Conservation (phyloP, 352 stramenopile genomes). For the Phytopythium aichiense region DNA sequence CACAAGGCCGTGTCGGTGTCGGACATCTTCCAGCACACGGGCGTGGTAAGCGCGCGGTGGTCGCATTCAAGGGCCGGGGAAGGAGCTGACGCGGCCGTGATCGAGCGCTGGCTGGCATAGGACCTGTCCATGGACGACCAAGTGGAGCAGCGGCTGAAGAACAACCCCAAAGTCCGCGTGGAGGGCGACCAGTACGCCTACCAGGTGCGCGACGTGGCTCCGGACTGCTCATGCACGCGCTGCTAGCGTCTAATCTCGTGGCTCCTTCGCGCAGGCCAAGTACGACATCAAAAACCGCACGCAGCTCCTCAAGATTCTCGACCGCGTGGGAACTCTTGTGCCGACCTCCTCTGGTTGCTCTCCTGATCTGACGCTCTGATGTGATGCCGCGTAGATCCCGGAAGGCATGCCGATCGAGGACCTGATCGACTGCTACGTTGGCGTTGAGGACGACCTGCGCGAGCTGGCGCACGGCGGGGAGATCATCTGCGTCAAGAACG, state of each 20-base stretch:
- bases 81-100: neutral
- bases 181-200: conserved; percentile 79
- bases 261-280: conserved; percentile 49
- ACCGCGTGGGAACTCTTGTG: conserved; percentile 35
- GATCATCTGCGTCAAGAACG: conserved; percentile 85
- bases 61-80: neutral
- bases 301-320: conserved; percentile 74
- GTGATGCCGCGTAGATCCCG: conserved; percentile 37
- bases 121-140: conserved; percentile 78
- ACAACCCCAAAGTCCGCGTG: conserved; percentile 83
- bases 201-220: conserved; percentile 29
- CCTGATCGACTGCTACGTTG: conserved; percentile 78
- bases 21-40: conserved; percentile 82
- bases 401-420: conserved; percentile 83
- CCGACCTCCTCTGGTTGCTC: neutral
- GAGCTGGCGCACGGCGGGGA: conserved; percentile 68
- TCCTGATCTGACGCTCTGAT: neutral
- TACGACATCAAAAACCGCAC: conserved; percentile 85
- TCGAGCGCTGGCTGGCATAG: conserved; percentile 17
- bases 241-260: neutral
- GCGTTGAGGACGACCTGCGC: conserved; percentile 73
- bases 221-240: neutral
- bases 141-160: conserved; percentile 81
- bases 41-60: conserved; percentile 47
- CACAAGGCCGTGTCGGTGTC: conserved; percentile 64